Evolutionary conservation across 2,329 filamentous ascomycete species (phyloP).

Genomic region (Aspergillus latus): DNA sequence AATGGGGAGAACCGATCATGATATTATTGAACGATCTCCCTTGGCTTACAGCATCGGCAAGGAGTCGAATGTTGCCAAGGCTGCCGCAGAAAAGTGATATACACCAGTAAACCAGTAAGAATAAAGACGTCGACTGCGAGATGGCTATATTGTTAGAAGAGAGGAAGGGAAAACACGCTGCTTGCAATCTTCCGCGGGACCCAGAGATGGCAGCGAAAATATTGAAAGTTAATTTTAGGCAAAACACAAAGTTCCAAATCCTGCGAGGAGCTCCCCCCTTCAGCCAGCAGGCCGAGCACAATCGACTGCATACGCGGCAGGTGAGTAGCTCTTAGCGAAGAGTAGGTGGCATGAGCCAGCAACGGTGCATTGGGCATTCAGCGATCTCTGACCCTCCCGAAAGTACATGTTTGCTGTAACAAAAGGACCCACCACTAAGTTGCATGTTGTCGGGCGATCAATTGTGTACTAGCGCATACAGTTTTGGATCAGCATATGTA

Average conservation of each 20-base stretch:
- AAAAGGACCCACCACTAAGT: slow-evolving; percentile 22
- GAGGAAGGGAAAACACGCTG: no score
- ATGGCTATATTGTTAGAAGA: no score
- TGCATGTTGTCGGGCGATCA: slow-evolving; percentile 20
- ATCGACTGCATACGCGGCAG: slow-evolving; percentile 7
- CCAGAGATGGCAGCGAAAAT: no score
- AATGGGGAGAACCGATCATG: slow-evolving; percentile 5
- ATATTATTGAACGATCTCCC: slow-evolving; percentile 1
- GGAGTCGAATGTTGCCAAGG: slow-evolving; percentile 7
- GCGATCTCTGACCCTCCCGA: slow-evolving; percentile 4
- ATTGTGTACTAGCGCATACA: slow-evolving; percentile 16
- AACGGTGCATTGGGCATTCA: slow-evolving; percentile 17
- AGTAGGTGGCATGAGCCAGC: slow-evolving; percentile 11
- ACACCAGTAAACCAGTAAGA: no score
- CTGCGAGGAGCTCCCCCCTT: background rate
- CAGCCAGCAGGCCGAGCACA: background rate
- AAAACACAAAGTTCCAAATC: no score
- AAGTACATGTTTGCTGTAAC: slow-evolving; percentile 10
- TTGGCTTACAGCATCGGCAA: slow-evolving; percentile 10
- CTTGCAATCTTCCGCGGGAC: no score
- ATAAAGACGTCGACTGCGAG: no score
- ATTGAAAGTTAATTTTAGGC: no score
- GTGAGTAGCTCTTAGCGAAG: slow-evolving; percentile 12
- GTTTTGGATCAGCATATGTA: slow-evolving; percentile 18
- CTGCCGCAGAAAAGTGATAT: background rate